A percentile compares a stretch with the other conserved stretches of the same genome.
Conservation (phyloP, 1,284 basidiomycete species). For the Rhodofomes roseus region DNA sequence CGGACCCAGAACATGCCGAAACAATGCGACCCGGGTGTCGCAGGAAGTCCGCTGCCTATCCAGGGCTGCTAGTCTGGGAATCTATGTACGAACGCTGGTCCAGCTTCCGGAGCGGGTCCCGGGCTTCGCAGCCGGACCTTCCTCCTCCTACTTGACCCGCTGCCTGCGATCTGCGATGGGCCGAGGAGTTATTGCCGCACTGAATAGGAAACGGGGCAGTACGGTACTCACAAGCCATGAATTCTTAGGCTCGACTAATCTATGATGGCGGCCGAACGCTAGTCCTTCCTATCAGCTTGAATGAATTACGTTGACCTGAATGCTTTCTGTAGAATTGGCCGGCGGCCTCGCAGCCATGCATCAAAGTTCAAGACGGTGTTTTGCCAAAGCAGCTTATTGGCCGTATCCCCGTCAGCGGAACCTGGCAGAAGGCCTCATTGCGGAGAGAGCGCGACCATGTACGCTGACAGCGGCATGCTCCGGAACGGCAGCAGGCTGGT, state of each 20-base stretch:
- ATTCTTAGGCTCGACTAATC: not conserved
- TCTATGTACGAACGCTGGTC: not conserved
- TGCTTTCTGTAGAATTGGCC: not conserved
- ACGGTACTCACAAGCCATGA: not conserved
- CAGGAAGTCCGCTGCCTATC: not conserved
- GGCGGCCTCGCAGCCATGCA: not conserved
- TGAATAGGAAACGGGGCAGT: not conserved
- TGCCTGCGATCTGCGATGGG: not conserved
- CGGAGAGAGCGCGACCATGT: not conserved
- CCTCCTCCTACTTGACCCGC: not conserved
- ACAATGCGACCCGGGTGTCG: not conserved
- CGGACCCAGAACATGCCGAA: not conserved
- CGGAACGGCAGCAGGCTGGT: not conserved
- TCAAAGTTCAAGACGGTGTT: not conserved
- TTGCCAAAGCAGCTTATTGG: not conserved
- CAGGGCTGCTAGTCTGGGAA: not conserved
- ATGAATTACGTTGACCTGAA: not conserved
- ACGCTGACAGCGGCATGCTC: not conserved
- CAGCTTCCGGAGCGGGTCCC: not conserved
- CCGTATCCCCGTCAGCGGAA: not conserved
- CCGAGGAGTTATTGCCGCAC: not conserved
- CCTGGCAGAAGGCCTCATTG: not conserved
- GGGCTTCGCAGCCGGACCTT: not conserved
- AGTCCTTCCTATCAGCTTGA: not conserved
- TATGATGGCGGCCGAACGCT: not conserved